Base-by-base conservation (phyloP, 345 rosid species). In the Eucalyptus curtisii region DNA sequence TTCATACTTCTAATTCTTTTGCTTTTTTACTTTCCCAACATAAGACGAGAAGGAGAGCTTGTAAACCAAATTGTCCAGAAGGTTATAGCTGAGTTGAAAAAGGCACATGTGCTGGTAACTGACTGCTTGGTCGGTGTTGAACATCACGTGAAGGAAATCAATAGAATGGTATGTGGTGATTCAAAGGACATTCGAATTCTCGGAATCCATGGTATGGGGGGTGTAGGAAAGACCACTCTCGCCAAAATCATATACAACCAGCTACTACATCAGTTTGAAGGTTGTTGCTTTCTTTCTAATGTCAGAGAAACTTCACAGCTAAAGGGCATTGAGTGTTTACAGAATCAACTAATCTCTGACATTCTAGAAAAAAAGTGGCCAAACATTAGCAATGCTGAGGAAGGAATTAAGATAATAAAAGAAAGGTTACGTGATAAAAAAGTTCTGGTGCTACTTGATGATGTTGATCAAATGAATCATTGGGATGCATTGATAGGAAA, bases 371-470 rank as follows among this genome's bases (percentile, higher is more conserved):
- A n/a, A 4, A 4, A 66, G 6, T 4, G 76, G 76, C 4, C 37
- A 14, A 66, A 14, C 10, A 7, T 66, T n/a, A 66, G 76, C 76
- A 66, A 66, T 66, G 76, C n/a, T 15, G 76, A 66, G 76, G 76
- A 66, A 15, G 76, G 76, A n/a, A 66, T n/a, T 1, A 66, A 64
- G 55, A 17, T 20, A 7, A 64, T 64, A n/a, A 4, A 64, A n/a
- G 2, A 64, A 0, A 15, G 76, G 5, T 64, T 64, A n/a, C 0
- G 5, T 3, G 2, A 3, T 6, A n/a, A 4, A 64, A 64, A 14
- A 40, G 76, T n/a, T 64, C 5, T 64, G 5, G 3, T 64, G 5
- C 40, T 64, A 64, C 40, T 64, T n/a, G 76, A 64, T 64, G 76
- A 64, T 64, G 37, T n/a, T 2, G 76, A 64, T 14, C 20, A 14